phyloP scores from a whole-genome alignment of 2,329 filamentous ascomycete species.

The Parasarocladium wereldwijsianum region DNA sequence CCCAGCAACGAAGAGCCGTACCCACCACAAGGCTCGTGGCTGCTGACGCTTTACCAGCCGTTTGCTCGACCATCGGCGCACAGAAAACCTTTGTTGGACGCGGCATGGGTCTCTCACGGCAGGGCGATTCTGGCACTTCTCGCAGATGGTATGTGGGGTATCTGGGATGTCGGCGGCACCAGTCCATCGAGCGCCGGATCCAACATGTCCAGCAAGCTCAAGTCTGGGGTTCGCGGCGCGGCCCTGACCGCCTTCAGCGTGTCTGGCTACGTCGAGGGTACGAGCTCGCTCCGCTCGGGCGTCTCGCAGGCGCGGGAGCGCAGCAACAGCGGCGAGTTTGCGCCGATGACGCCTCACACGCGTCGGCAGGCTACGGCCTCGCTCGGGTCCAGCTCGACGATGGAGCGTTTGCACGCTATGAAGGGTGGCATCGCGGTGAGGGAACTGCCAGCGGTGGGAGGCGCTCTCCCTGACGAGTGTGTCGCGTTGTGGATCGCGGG shows the following conservation, averaged over 20 bases:
- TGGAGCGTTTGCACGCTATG: conserved; percentile 36
- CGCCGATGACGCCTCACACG: conserved; percentile 50
- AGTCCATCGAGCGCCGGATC: conserved; percentile 28
- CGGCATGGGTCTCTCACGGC: conserved; percentile 46
- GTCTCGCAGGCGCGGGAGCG: conserved; percentile 17
- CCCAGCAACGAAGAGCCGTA: conserved; percentile 34
- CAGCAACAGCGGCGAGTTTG: conserved; percentile 33
- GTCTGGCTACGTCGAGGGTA: conserved; percentile 46
- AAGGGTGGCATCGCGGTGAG: conserved; percentile 37
- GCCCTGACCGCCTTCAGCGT: conserved; percentile 43
- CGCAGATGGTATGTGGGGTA: conserved; percentile 51
- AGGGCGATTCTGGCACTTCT: conserved; percentile 43
- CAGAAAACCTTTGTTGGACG: conserved; percentile 46
- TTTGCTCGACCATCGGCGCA: conserved; percentile 33
- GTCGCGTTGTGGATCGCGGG: conserved; percentile 42
- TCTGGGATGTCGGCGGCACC: conserved; percentile 50
- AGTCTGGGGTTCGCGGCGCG: conserved; percentile 38
- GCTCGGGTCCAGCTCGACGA: conserved; percentile 24
- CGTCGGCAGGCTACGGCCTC: conserved; percentile 36
- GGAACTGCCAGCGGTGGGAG: conserved; percentile 26
- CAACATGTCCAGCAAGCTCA: conserved; percentile 32
- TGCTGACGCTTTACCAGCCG: conserved; percentile 45
- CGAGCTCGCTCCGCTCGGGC: conserved; percentile 34
- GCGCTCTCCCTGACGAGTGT: conserved; percentile 34
- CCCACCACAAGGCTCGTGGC: conserved; percentile 46